phyloP scores from a whole-genome alignment of 2,329 filamentous ascomycete genomes.

The Westerdykella ornata region DNA sequence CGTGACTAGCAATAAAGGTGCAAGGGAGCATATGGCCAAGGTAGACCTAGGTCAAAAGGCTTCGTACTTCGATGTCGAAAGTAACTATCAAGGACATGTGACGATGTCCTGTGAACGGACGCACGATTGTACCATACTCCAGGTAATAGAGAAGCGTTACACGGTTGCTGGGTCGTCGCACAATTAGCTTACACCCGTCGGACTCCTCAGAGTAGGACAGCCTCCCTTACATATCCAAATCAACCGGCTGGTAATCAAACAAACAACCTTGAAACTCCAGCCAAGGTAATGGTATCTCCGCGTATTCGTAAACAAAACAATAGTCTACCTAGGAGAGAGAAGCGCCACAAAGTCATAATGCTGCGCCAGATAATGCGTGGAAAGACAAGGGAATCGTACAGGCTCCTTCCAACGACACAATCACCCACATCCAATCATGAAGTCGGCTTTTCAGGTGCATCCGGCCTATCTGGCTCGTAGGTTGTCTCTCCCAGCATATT shows the following conservation, averaged over 20 bases:
- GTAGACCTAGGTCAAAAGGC: no score
- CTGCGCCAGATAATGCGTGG: slow-evolving; percentile 2
- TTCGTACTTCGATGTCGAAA: no score
- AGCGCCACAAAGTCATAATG: slow-evolving; percentile 1
- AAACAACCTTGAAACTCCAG: slow-evolving; percentile 19
- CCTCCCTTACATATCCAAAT: no score
- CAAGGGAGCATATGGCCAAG: no score
- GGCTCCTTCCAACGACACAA: not conserved
- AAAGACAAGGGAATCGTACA: slow-evolving; percentile 1
- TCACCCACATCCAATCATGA: slow-evolving; percentile 9
- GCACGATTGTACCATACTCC: no score
- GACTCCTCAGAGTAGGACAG: no score
- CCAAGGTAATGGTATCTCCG: slow-evolving; percentile 18
- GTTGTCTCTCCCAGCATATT: slow-evolving; percentile 39
- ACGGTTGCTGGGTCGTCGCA: no score
- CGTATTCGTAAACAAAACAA: slow-evolving; percentile 7
- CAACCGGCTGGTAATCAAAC: slow-evolving; percentile 5
- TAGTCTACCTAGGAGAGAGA: slow-evolving; percentile 1
- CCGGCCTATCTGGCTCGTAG: slow-evolving; percentile 38
- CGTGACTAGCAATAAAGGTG: no score
- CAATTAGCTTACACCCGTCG: no score
- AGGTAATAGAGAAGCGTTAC: no score
- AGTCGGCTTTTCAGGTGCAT: slow-evolving; percentile 18
- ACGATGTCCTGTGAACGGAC: no score
- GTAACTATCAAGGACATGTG: no score